Evolutionary conservation across 1,284 basidiomycete species (phyloP).

Genomic region (Boletus mariae): DNA sequence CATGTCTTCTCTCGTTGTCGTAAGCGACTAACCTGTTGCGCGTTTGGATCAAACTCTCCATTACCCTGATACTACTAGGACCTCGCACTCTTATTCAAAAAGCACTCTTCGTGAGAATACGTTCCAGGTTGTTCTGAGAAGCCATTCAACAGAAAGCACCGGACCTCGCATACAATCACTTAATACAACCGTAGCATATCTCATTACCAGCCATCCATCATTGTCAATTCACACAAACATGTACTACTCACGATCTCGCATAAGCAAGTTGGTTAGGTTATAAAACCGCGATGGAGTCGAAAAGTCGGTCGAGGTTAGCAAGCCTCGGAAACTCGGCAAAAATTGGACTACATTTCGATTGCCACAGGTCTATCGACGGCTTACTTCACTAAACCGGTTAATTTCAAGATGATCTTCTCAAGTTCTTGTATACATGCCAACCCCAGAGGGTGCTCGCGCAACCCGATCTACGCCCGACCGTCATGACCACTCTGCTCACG

Average conservation of each 20-base stretch:
- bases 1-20: slow-evolving; percentile 22
- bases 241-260: not conserved
- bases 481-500: not conserved
- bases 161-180: not conserved
- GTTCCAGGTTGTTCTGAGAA: not conserved
- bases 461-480: too few species aligned
- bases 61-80: slow-evolving; percentile 15
- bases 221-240: not conserved
- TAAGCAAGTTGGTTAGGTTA: too few species aligned
- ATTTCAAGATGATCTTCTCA: too few species aligned
- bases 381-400: too few species aligned
- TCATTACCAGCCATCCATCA: not conserved
- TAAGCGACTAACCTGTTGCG: slow-evolving; percentile 11
- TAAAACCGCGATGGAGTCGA: too few species aligned
- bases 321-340: too few species aligned
- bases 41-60: slow-evolving; percentile 2
- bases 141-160: not conserved
- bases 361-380: too few species aligned
- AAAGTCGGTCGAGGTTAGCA: too few species aligned
- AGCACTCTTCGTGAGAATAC: not conserved
- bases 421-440: too few species aligned
- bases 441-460: too few species aligned
- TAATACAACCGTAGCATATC: not conserved
- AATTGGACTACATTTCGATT: too few species aligned
- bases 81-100: slow-evolving; percentile 21